Evolutionary conservation across 257 asterid genomes (phyloP).

Genomic region (Solanum bukasovii): DNA sequence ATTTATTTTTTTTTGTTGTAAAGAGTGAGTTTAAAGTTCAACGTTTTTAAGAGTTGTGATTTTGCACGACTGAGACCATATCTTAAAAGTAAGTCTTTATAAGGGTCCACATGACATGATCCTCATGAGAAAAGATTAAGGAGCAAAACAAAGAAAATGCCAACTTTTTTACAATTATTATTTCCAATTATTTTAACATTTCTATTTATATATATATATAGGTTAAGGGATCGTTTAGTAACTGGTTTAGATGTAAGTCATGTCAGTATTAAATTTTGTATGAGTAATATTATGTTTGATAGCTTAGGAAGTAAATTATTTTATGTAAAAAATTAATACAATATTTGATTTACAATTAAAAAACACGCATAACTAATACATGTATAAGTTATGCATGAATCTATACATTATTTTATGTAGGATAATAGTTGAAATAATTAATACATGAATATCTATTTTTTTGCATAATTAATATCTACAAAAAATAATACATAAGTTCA

Average conservation of each 20-base stretch:
- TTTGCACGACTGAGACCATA: neutral
- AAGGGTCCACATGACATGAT: neutral
- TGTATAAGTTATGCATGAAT: neutral
- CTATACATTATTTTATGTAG: no score
- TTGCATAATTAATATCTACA: no score
- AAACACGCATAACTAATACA: neutral
- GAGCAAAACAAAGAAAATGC: neutral
- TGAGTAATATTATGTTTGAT: neutral
- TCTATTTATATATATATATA: neutral
- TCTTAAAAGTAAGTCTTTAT: neutral
- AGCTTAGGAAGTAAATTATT: neutral
- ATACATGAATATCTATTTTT: fast-evolving
- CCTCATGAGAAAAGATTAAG: neutral
- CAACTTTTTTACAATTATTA: neutral
- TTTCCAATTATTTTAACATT: neutral
- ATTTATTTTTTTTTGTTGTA: neutral
- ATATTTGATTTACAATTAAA: no score
- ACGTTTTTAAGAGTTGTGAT: neutral
- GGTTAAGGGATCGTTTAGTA: no score
- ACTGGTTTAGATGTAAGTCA: neutral
- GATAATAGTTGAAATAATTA: no score
- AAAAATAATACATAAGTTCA: no score
- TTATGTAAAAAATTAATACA: no score
- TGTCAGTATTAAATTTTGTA: no score
- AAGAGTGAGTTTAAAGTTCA: neutral